Percentiles rank a stretch among this genome's conserved stretches.
phyloP scores from a whole-genome alignment of 1,139 yeast genomes.

The Eremothecium gossypii region DNA sequence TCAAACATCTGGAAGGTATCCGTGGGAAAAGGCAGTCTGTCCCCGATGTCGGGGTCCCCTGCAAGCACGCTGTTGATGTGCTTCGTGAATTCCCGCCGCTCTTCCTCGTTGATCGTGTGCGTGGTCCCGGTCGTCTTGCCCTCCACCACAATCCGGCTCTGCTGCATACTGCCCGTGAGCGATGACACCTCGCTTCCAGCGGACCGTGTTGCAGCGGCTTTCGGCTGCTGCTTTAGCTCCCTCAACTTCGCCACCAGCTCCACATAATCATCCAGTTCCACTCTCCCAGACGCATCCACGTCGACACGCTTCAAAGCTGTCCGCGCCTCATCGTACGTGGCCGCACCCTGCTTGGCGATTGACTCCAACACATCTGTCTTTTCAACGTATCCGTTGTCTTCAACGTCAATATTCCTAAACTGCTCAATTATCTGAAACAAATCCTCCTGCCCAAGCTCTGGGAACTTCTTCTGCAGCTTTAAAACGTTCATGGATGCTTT shows the following conservation, averaged over 20 bases:
- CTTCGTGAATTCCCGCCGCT: slow-evolving; percentile 87
- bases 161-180: slow-evolving; percentile 44
- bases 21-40: slow-evolving; percentile 82
- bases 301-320: slow-evolving; percentile 83
- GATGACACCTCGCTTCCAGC: slow-evolving; percentile 17
- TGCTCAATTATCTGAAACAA: slow-evolving; percentile 77
- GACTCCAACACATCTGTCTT: slow-evolving; percentile 84
- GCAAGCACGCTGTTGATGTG: slow-evolving; percentile 87
- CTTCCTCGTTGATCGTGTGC: slow-evolving; percentile 96
- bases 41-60: slow-evolving; percentile 84
- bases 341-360: slow-evolving; percentile 68
- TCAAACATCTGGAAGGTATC: slow-evolving; percentile 94
- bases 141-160: slow-evolving; percentile 66
- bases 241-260: slow-evolving; percentile 69
- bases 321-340: slow-evolving; percentile 85
- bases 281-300: slow-evolving; percentile 95
- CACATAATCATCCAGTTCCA: slow-evolving; percentile 91
- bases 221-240: slow-evolving; percentile 32
- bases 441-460: slow-evolving; percentile 76
- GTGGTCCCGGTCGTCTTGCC: slow-evolving; percentile 88
- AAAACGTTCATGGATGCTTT: slow-evolving; percentile 41
- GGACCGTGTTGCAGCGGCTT: slow-evolving; percentile 28
- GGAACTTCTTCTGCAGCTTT: slow-evolving; percentile 67
- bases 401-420: slow-evolving; percentile 71
- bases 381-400: slow-evolving; percentile 94